These are phyloP conservation scores for Excoecaria cochinchinensis DNA, from an alignment of 345 rosid species.

Conservation along the genomic window DNA sequence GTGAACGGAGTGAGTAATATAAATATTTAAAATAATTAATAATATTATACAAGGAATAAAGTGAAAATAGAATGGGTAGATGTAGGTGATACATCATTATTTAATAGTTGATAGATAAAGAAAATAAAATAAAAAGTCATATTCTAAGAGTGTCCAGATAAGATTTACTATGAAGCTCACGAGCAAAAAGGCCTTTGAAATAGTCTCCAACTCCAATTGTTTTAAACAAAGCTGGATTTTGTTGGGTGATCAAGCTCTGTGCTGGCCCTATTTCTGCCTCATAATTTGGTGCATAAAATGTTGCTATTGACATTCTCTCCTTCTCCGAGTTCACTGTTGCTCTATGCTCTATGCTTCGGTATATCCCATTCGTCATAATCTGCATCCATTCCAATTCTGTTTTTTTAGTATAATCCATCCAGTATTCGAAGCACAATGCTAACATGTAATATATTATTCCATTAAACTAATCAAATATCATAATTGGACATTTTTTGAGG, in stretches of 20 bases:
- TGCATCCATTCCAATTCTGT: neutral
- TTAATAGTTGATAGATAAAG: no score
- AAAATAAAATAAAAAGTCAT: neutral
- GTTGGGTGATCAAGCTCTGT: constrained; percentile 32
- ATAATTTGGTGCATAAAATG: constrained; percentile 31
- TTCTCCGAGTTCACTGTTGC: constrained; percentile 38
- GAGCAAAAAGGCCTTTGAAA: constrained; percentile 41
- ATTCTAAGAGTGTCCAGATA: constrained; percentile 40
- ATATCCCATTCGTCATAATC: constrained; percentile 49
- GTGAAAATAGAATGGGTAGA: no score
- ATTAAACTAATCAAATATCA: no score
- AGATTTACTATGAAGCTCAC: constrained; percentile 38
- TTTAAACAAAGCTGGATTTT: constrained; percentile 33
- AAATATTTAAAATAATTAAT: no score
- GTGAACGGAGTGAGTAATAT: no score
- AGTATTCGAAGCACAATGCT: no score
- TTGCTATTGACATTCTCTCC: constrained; percentile 49
- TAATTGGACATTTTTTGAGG: no score
- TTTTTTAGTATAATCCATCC: no score
- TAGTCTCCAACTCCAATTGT: constrained; percentile 34
- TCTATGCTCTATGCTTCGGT: constrained; percentile 48
- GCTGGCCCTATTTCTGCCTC: constrained; percentile 45
- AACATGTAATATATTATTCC: no score
- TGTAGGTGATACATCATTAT: no score
- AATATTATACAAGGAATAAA: no score